A percentile compares a stretch with the other conserved stretches of the same genome.
phyloP scores from a whole-genome alignment of 1,284 basidiomycete genomes.

The Ceratobasidium papillatum region DNA sequence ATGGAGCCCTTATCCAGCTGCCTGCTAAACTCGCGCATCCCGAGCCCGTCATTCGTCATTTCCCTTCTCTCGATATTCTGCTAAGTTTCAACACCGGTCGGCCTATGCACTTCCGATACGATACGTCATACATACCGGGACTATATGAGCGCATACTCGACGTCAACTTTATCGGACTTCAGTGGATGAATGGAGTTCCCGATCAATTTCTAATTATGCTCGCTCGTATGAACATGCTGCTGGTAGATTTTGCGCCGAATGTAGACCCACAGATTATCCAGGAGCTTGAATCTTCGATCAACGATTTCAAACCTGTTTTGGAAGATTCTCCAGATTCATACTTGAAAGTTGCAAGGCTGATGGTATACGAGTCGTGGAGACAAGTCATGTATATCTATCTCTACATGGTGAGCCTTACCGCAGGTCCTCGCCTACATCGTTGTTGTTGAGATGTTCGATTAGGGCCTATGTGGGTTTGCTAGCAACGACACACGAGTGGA shows the following conservation, averaged over 20 bases:
- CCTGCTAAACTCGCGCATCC: not conserved
- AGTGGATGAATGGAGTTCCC: conserved; percentile 24
- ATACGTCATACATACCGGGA: not conserved
- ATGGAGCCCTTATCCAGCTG: not conserved
- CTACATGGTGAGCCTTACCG: conserved; percentile 2
- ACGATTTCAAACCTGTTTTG: not conserved
- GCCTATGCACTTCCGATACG: conserved; percentile 22
- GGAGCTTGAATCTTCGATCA: not conserved
- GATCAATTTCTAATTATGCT: conserved; percentile 7
- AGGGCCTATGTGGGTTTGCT: conserved; percentile 1
- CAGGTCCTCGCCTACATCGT: not conserved
- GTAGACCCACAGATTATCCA: not conserved
- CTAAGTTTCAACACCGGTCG: not conserved
- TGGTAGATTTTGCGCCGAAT: not conserved
- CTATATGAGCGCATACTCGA: not conserved
- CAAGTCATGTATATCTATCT: conserved; percentile 15
- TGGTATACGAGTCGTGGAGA: conserved; percentile 20
- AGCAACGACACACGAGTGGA: not conserved
- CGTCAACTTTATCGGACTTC: not conserved
- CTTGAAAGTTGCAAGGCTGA: conserved; percentile 1
- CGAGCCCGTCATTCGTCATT: not conserved
- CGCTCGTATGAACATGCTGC: conserved; percentile 16
- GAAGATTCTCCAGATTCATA: not conserved
- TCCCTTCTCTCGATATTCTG: not conserved
- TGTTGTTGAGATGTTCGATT: not conserved